Evolutionary conservation across 306 rosid species (phyloP).

Genomic region (Rubus parviflorus): DNA sequence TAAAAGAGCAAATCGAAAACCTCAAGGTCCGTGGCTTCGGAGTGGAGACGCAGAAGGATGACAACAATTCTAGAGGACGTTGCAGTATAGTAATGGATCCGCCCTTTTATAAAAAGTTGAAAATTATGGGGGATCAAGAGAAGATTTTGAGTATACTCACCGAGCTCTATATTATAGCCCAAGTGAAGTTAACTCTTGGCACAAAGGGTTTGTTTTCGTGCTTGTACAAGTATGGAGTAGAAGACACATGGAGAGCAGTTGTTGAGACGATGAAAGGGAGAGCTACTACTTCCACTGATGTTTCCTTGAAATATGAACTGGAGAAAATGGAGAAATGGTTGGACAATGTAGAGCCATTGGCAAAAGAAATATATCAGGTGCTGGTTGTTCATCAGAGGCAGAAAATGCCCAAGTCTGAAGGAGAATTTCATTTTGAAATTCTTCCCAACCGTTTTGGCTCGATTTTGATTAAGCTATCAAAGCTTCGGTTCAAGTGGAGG

Average conservation of each 20-base stretch:
- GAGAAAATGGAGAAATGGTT: neutral
- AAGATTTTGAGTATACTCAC: neutral
- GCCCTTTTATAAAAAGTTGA: neutral
- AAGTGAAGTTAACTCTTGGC: neutral
- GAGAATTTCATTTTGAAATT: neutral
- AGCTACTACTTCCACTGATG: neutral
- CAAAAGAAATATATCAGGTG: neutral
- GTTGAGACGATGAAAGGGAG: neutral
- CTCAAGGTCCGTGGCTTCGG: neutral
- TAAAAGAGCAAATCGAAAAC: neutral
- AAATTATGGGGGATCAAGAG: neutral
- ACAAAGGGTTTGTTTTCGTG: neutral
- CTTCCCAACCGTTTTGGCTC: neutral
- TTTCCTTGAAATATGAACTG: neutral
- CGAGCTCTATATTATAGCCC: neutral
- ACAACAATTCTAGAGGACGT: neutral
- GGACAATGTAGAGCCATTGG: neutral
- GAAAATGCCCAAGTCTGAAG: neutral
- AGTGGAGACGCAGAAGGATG: neutral
- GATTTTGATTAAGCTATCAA: neutral
- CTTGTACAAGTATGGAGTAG: neutral
- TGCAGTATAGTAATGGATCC: neutral
- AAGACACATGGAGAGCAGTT: neutral
- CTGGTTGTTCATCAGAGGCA: neutral
- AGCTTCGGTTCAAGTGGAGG: neutral